Percentiles rank a stretch among this genome's conserved stretches.
Evolutionary conservation across 2,329 filamentous ascomycete species (phyloP).

Genomic region (Exophiala spinifera): DNA sequence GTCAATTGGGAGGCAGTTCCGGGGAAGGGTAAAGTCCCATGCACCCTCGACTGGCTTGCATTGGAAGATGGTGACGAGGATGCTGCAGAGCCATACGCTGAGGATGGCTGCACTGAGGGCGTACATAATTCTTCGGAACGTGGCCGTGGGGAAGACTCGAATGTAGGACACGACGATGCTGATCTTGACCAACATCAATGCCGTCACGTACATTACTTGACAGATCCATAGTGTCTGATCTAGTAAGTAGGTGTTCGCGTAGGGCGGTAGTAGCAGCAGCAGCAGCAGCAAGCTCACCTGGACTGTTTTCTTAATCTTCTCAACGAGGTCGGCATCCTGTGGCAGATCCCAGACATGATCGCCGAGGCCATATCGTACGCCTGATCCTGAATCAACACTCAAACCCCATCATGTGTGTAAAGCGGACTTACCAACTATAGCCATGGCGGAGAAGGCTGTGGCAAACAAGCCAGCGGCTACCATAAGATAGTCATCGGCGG

Average conservation of each 20-base stretch:
- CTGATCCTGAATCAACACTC: background rate
- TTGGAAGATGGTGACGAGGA: conserved; percentile 46
- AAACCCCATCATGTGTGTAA: background rate
- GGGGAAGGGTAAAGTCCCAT: conserved; percentile 37
- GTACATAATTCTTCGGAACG: conserved; percentile 24
- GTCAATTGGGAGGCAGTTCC: conserved; percentile 49
- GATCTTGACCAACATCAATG: conserved; percentile 36
- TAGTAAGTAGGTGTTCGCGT: conserved; percentile 3
- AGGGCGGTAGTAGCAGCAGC: background rate
- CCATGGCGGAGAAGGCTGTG: conserved; percentile 23
- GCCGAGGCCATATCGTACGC: conserved; percentile 33
- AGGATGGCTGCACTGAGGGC: conserved; percentile 21
- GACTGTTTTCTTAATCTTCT: conserved; percentile 26
- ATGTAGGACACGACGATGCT: conserved; percentile 34
- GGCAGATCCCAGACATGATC: conserved; percentile 32
- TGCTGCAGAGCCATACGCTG: conserved; percentile 35
- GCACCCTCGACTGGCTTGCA: conserved; percentile 42
- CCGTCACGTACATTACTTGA: conserved; percentile 50
- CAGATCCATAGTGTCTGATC: conserved; percentile 44
- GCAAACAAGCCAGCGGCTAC: conserved; percentile 23
- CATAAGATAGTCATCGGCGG: conserved; percentile 27
- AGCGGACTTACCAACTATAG: conserved; percentile 22
- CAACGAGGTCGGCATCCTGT: conserved; percentile 21
- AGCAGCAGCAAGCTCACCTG: conserved; percentile 16
- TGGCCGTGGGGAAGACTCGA: conserved; percentile 33